A percentile compares a stretch with the other conserved stretches of the same genome.
These are phyloP conservation scores for Mycena venus DNA, from an alignment of 768 basidiomycete species.

Conservation along the genomic window DNA sequence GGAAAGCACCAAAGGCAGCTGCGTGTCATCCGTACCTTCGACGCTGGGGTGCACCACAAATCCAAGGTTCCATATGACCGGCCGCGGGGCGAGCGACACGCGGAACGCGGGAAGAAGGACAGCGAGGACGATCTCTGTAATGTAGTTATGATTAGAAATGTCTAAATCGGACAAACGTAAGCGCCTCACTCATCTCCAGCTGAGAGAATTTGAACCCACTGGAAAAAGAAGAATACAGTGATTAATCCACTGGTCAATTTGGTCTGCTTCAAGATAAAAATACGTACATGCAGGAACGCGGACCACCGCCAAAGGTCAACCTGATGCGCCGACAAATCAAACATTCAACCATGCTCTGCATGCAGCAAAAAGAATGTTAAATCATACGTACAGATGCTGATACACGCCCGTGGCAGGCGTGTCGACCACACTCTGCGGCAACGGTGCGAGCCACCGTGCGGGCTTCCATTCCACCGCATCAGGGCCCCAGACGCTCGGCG, in stretches of 20 bases:
- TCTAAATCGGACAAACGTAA: too few relatives aligned
- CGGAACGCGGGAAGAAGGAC: neutral
- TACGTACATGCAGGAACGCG: neutral
- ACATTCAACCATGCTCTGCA: neutral
- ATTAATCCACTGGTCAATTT: too few relatives aligned
- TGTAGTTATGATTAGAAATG: neutral
- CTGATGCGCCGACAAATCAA: neutral
- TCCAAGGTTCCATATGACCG: neutral
- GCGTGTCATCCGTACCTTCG: neutral
- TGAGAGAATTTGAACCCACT: neutral
- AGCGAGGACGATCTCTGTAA: neutral
- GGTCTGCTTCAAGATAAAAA: too few relatives aligned
- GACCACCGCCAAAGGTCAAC: neutral
- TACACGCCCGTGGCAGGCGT: neutral
- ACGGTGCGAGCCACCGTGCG: slow-evolving; percentile 52
- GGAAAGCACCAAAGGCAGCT: neutral
- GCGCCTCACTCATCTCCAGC: neutral
- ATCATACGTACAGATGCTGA: neutral
- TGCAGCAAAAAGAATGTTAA: neutral
- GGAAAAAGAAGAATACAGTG: too few relatives aligned
- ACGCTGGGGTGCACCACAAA: neutral
- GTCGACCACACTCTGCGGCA: neutral
- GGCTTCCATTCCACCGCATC: slow-evolving; percentile 62
- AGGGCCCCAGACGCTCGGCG: slow-evolving; percentile 54
- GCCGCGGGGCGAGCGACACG: neutral